Evolutionary conservation across 768 basidiomycete species (phyloP).

Genomic region (Fibroporia radiculosa): DNA sequence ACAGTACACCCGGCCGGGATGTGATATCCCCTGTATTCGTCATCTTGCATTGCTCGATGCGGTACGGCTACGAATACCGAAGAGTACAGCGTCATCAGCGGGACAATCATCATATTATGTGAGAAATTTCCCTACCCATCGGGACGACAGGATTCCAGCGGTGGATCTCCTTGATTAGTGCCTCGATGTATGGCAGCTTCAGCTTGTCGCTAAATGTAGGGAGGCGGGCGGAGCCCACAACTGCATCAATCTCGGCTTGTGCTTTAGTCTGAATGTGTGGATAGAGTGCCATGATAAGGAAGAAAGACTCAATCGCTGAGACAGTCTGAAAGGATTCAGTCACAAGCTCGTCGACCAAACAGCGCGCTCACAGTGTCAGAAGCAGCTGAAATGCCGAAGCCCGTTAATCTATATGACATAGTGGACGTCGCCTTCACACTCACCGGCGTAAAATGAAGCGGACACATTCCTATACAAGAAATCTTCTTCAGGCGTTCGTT

Average conservation of each 20-base stretch:
- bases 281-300: constrained; percentile 24
- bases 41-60: constrained; percentile 27
- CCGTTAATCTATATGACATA: background rate
- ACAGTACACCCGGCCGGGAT: constrained; percentile 53
- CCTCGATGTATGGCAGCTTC: constrained; percentile 6
- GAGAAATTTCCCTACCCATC: constrained; percentile 8
- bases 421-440: background rate
- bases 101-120: background rate
- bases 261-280: constrained; percentile 21
- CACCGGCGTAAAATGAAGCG: background rate
- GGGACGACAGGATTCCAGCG: constrained; percentile 23
- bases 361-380: constrained; percentile 1
- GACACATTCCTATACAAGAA: background rate
- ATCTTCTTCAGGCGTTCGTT: background rate
- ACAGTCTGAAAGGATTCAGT: background rate
- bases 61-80: background rate
- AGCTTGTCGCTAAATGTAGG: background rate
- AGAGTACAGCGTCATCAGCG: background rate
- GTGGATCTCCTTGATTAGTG: constrained; percentile 18
- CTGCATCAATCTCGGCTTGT: constrained; percentile 23
- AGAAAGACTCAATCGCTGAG: constrained; percentile 11
- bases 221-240: constrained; percentile 3
- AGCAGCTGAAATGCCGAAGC: background rate
- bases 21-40: constrained; percentile 45
- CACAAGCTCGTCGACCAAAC: background rate